These are phyloP conservation scores for Trichoderma lentiforme DNA, from an alignment of 2,329 filamentous ascomycete genomes.

Conservation along the genomic window DNA sequence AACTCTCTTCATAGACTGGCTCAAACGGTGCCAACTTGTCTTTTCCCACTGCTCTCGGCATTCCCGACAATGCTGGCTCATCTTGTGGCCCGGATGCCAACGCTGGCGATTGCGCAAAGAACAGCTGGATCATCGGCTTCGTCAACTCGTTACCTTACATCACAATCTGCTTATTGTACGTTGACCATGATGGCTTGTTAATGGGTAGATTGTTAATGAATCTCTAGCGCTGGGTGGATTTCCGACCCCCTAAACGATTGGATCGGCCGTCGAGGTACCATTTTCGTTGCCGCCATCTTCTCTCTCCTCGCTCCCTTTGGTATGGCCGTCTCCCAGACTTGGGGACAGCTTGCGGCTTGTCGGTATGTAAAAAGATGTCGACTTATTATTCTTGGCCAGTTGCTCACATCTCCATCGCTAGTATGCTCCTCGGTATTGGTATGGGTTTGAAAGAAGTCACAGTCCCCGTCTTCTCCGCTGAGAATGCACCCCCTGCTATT, in stretches of 20 bases:
- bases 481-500: constrained; percentile 50
- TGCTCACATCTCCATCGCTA: neutral
- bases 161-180: constrained; percentile 42
- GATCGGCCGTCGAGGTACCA: constrained; percentile 60
- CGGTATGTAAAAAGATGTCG: constrained; percentile 37
- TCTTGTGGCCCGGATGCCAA: constrained; percentile 32
- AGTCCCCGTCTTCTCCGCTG: constrained; percentile 52
- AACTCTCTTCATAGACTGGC: constrained; percentile 32
- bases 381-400: neutral
- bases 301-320: constrained; percentile 61
- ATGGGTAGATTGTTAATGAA: constrained; percentile 1
- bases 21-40: constrained; percentile 48
- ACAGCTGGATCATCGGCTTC: constrained; percentile 60
- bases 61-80: constrained; percentile 32
- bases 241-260: constrained; percentile 59
- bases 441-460: constrained; percentile 54
- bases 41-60: constrained; percentile 44
- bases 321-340: constrained; percentile 55
- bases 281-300: constrained; percentile 61
- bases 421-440: constrained; percentile 53
- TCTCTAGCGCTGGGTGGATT: constrained; percentile 52
- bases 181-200: neutral
- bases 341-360: constrained; percentile 54
- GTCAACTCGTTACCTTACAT: constrained; percentile 52
- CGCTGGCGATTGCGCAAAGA: constrained; percentile 39